phyloP scores from a whole-genome alignment of 2,329 filamentous ascomycete genomes.

The Trichoderma polysporum region DNA sequence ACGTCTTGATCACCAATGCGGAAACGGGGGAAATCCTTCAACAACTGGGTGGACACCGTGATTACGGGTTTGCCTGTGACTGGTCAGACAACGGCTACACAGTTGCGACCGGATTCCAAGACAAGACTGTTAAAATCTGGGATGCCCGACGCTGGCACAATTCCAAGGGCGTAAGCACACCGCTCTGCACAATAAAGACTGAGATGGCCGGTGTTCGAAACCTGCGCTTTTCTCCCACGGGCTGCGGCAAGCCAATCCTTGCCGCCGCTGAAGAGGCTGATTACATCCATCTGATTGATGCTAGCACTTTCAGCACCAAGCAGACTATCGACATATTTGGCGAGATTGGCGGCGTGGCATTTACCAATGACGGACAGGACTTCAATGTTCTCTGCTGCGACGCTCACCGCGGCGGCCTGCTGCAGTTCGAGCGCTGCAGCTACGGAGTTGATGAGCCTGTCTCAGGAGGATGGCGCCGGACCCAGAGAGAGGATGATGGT shows the following conservation, averaged over 20 bases:
- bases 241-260: conserved; percentile 65
- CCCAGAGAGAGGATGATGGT: background rate
- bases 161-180: conserved; percentile 47
- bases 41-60: conserved; percentile 61
- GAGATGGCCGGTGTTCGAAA: conserved; percentile 69
- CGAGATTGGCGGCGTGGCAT: conserved; percentile 67
- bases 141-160: conserved; percentile 69
- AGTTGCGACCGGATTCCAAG: conserved; percentile 75
- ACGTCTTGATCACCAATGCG: conserved; percentile 67
- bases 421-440: conserved; percentile 56
- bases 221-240: conserved; percentile 69
- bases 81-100: conserved; percentile 78
- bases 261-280: conserved; percentile 76
- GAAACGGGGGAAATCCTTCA: conserved; percentile 62
- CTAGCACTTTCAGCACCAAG: conserved; percentile 60
- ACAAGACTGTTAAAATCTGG: conserved; percentile 71
- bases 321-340: conserved; percentile 75
- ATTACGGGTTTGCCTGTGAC: conserved; percentile 74
- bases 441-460: conserved; percentile 29
- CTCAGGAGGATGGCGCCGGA: conserved; percentile 23
- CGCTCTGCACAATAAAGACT: conserved; percentile 57
- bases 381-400: conserved; percentile 70
- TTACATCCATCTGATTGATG: conserved; percentile 69
- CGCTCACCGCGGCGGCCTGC: conserved; percentile 61
- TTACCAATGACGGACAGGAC: conserved; percentile 65